These are phyloP conservation scores for Sugiyamaella boreocaroliniensis DNA, from an alignment of 805 yeast genomes.

Conservation along the genomic window DNA sequence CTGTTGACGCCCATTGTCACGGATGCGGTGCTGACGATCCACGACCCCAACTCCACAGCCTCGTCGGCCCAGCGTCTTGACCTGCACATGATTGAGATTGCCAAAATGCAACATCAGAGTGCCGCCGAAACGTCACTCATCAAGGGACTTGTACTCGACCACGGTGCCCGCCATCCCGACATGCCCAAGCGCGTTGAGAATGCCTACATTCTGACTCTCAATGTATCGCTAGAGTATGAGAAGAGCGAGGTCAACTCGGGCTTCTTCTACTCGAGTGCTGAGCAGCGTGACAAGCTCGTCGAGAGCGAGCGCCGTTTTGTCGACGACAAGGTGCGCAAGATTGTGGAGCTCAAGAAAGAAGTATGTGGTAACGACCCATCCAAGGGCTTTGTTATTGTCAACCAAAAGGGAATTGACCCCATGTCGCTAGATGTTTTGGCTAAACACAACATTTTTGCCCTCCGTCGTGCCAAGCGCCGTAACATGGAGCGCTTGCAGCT, in stretches of 20 bases:
- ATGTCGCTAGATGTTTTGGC: slow-evolving; percentile 94
- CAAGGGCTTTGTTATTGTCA: slow-evolving; percentile 84
- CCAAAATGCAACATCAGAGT: slow-evolving; percentile 93
- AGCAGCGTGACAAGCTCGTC: slow-evolving; percentile 91
- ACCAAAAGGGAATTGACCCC: slow-evolving; percentile 98
- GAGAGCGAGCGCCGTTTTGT: slow-evolving; percentile 90
- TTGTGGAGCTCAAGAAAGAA: slow-evolving; percentile 85
- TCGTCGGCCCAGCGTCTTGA: slow-evolving; percentile 46
- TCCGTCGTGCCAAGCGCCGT: slow-evolving; percentile 97
- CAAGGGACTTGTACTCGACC: slow-evolving; percentile 89
- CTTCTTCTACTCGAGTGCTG: slow-evolving; percentile 89
- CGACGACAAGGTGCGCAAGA: slow-evolving; percentile 84
- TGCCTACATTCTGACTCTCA: slow-evolving; percentile 78
- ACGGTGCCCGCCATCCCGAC: slow-evolving; percentile 98
- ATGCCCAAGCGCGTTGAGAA: slow-evolving; percentile 88
- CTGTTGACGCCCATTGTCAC: slow-evolving; percentile 90
- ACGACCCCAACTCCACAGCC: slow-evolving; percentile 36
- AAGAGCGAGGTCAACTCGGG: slow-evolving; percentile 97
- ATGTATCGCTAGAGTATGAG: slow-evolving; percentile 93
- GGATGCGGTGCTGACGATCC: slow-evolving; percentile 85
- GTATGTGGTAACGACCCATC: slow-evolving; percentile 73
- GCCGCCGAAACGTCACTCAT: slow-evolving; percentile 78
- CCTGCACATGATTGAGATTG: slow-evolving; percentile 94
- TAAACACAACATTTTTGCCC: slow-evolving; percentile 83
- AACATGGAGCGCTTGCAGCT: slow-evolving; percentile 98